These are phyloP conservation scores for Penicillium cataractarum DNA, from an alignment of 495 filamentous ascomycete species.

Conservation along the genomic window DNA sequence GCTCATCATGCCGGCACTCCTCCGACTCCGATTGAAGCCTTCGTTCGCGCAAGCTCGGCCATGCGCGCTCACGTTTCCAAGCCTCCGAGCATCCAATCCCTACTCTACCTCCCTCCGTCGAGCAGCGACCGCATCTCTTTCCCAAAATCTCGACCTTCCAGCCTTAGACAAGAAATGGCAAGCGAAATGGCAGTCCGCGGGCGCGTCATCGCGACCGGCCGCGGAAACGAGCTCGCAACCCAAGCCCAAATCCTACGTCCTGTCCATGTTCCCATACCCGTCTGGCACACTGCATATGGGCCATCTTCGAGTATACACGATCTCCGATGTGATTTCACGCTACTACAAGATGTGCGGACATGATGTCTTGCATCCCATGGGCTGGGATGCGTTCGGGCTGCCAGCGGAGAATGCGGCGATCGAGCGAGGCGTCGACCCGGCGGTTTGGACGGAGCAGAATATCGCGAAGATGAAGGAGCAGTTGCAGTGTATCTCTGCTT, in stretches of 20 bases:
- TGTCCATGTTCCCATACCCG: constrained; percentile 94
- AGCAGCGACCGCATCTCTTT: constrained; percentile 28
- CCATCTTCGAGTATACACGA: constrained; percentile 87
- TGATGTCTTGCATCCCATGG: constrained; percentile 83
- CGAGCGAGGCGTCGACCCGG: constrained; percentile 77
- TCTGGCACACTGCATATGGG: constrained; percentile 89
- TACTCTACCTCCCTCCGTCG: constrained; percentile 20
- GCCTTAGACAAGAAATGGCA: constrained; percentile 80
- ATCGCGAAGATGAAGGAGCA: constrained; percentile 85
- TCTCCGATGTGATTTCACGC: constrained; percentile 81
- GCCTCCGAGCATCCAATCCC: constrained; percentile 11
- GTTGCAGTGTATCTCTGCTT: constrained; percentile 71
- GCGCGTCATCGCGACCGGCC: constrained; percentile 10
- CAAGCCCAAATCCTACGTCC: constrained; percentile 69
- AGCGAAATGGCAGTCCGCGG: constrained; percentile 50
- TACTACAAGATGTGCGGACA: constrained; percentile 77
- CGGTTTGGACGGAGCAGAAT: constrained; percentile 76
- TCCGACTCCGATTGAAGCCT: constrained; percentile 34
- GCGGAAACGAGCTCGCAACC: constrained; percentile 15
- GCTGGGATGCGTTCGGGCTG: constrained; percentile 91
- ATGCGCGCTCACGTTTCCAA: constrained; percentile 10
- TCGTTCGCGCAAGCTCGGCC: constrained; percentile 27
- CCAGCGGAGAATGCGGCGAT: constrained; percentile 95
- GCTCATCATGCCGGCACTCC: constrained; percentile 35
- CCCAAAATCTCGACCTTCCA: constrained; percentile 58